These are phyloP conservation scores for Scleromitrula shiraiana DNA, from an alignment of 2,329 filamentous ascomycete genomes.

Conservation along the genomic window DNA sequence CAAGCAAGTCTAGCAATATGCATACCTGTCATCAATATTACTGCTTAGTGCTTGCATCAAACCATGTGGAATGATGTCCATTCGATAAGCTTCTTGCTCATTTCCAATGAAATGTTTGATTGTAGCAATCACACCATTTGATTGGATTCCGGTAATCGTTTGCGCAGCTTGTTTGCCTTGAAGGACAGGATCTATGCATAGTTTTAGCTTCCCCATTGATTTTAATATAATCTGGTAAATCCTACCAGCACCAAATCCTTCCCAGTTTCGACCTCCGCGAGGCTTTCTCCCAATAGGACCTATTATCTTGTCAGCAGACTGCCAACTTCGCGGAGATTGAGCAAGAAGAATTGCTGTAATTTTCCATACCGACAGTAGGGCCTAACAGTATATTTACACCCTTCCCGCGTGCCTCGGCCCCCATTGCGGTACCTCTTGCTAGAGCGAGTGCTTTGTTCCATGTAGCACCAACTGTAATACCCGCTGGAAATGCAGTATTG, in stretches of 20 bases:
- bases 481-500: constrained; percentile 68
- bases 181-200: constrained; percentile 54
- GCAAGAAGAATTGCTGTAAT: background rate
- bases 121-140: constrained; percentile 46
- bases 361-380: constrained; percentile 36
- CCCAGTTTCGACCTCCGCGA: constrained; percentile 67
- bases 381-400: constrained; percentile 63
- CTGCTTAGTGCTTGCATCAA: constrained; percentile 30
- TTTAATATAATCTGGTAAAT: background rate
- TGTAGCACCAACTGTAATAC: constrained; percentile 69
- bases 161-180: constrained; percentile 43
- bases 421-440: constrained; percentile 57
- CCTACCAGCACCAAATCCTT: constrained; percentile 51
- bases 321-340: background rate
- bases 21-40: constrained; percentile 46
- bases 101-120: constrained; percentile 51
- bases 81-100: constrained; percentile 31
- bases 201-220: background rate
- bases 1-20: background rate
- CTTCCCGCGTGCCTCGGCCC: constrained; percentile 65
- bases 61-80: constrained; percentile 28
- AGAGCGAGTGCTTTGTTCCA: constrained; percentile 68
- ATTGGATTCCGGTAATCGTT: constrained; percentile 49
- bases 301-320: background rate
- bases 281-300: constrained; percentile 67